A percentile compares a stretch with the other conserved stretches of the same genome.
Conservation (phyloP, 208 protist genomes). For the Wallacemonas sp. region DNA sequence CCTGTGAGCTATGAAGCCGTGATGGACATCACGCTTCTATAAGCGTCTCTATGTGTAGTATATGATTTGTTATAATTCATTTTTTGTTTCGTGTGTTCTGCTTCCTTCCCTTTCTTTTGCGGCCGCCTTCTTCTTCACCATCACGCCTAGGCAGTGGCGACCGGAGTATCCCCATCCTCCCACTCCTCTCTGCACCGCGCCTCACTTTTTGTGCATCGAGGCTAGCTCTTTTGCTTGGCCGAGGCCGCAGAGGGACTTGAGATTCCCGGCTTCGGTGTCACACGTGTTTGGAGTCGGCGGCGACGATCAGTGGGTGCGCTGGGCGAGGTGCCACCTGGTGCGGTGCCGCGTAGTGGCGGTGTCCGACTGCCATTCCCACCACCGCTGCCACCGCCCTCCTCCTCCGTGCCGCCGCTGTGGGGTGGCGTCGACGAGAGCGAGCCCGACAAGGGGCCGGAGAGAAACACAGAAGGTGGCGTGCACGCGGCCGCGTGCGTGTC, state of each 20-base stretch:
- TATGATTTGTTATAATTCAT: neutral
- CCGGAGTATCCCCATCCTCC: too few relatives aligned
- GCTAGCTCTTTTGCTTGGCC: neutral
- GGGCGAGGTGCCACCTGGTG: neutral
- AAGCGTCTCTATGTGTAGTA: neutral
- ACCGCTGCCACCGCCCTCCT: neutral
- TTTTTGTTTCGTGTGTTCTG: slow-evolving; percentile 12
- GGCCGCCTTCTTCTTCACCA: slow-evolving; percentile 1
- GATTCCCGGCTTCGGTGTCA: slow-evolving; percentile 1
- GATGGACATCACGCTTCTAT: too few relatives aligned
- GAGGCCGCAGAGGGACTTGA: neutral
- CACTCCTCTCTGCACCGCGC: too few relatives aligned
- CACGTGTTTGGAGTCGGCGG: slow-evolving; percentile 3
- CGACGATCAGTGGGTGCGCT: neutral
- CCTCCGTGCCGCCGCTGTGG: too few relatives aligned
- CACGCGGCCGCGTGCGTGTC: neutral
- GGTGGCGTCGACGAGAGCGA: too few relatives aligned
- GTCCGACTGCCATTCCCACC: too few relatives aligned
- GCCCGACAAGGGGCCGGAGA: too few relatives aligned
- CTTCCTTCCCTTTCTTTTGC: slow-evolving; percentile 9
- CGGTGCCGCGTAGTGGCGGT: too few relatives aligned
- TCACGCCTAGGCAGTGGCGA: too few relatives aligned
- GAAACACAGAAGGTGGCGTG: neutral
- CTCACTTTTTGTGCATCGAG: too few relatives aligned
- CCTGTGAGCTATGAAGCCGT: too few relatives aligned